Evolutionary conservation across 805 yeast genomes (phyloP).

Genomic region (Suhomyces xylopsoci): DNA sequence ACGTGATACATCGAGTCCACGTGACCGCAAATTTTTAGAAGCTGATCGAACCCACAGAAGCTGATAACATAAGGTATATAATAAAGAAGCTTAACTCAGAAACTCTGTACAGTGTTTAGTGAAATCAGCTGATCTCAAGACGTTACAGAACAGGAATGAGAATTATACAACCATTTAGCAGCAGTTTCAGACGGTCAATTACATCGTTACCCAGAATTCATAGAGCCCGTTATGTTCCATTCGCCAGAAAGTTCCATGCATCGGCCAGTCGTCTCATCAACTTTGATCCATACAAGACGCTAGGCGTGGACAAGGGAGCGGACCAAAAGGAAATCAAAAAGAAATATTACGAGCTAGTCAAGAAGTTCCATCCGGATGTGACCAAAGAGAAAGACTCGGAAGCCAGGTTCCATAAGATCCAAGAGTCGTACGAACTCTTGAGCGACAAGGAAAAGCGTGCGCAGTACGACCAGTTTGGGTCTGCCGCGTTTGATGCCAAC

Average conservation of each 20-base stretch:
- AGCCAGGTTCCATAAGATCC: conserved; percentile 84
- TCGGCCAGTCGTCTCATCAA: conserved; percentile 26
- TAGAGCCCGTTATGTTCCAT: neutral
- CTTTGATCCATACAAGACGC: conserved; percentile 76
- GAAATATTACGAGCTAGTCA: conserved; percentile 90
- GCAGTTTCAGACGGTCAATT: neutral
- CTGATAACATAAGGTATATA: neutral
- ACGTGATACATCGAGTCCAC: no score
- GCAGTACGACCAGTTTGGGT: conserved; percentile 90
- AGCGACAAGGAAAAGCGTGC: conserved; percentile 80
- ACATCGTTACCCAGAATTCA: neutral
- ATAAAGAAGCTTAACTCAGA: no score
- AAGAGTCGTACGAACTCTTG: conserved; percentile 89
- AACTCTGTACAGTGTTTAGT: no score
- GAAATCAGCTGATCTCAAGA: neutral
- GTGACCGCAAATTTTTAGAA: conserved; percentile 8
- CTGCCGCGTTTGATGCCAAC: conserved; percentile 72
- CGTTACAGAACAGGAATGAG: conserved; percentile 1
- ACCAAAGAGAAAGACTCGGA: conserved; percentile 90
- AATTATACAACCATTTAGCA: neutral
- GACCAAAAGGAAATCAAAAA: conserved; percentile 85
- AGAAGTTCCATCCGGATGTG: conserved; percentile 93
- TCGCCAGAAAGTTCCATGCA: conserved; percentile 41
- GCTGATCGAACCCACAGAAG: conserved; percentile 1
- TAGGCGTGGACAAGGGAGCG: conserved; percentile 76